A percentile compares a stretch with the other conserved stretches of the same genome.
Conservation (phyloP, 768 basidiomycete species). For the Podaxis sp. region DNA sequence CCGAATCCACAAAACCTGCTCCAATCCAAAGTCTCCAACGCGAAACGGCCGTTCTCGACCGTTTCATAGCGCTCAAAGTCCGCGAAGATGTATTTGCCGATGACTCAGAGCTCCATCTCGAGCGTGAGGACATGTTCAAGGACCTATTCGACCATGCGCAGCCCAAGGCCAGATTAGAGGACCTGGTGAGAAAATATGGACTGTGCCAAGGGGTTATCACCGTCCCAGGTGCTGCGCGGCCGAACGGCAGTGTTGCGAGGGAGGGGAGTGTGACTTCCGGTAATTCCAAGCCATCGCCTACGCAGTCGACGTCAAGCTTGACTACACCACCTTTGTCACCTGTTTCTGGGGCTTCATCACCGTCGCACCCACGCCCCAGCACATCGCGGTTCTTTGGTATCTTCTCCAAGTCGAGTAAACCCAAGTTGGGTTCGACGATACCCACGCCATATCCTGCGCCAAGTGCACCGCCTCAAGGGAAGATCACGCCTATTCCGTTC, state of each 20-base stretch:
- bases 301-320: not conserved
- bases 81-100: conserved; percentile 76
- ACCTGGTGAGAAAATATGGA: conserved; percentile 52
- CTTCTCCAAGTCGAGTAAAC: conserved; percentile 13
- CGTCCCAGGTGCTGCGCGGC: conserved; percentile 12
- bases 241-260: no score
- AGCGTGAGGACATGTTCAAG: conserved; percentile 69
- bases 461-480: conserved; percentile 2
- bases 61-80: conserved; percentile 76
- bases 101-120: conserved; percentile 70
- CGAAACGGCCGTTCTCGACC: conserved; percentile 72
- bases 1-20: conserved; percentile 26
- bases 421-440: not conserved
- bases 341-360: not conserved
- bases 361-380: not conserved
- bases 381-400: conserved; percentile 12
- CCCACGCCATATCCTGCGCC: conserved; percentile 1
- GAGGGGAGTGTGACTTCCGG: no score
- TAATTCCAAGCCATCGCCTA: not conserved
- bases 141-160: conserved; percentile 77
- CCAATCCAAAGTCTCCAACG: conserved; percentile 52
- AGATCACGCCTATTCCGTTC: conserved; percentile 28
- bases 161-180: conserved; percentile 72
- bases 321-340: conserved; percentile 3
- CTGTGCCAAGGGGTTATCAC: conserved; percentile 35